Evolutionary conservation across 2,329 filamentous ascomycete genomes (phyloP), one percentile per base, ranked within the genome.

Genomic region (Pyricularia grisea): DNA sequence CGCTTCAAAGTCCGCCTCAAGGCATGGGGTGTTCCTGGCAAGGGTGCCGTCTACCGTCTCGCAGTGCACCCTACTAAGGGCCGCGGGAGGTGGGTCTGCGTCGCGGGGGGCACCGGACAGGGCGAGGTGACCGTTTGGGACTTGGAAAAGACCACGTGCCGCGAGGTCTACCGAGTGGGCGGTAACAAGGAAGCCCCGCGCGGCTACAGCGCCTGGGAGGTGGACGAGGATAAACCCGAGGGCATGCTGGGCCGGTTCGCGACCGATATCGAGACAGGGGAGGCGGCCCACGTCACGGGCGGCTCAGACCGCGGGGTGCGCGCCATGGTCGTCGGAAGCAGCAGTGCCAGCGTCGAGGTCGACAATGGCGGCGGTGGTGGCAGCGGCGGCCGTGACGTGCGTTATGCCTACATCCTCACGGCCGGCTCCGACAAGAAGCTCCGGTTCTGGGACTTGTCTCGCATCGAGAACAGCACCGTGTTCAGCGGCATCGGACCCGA

Each of bases 111-210:
- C 10, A 96, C 92, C 9, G 91, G 89, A 4, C 89, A 92, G 71
- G 93, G 93, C 20, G 95, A 99, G 76, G 88, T 99, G 36, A 96
- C 93, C 0, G 91, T 97, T 0, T 99, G 95, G 95, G 95, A 98
- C 75, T 83, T 98, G 20, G 94, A 98, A 76, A 96, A 94, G 79
- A 88, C 89, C 9, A 86, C 91, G 65, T 99, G 95, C 75, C 88
- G 92, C 70, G 94, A 98, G 77, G 90, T 97, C 0, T 97, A 97
- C 77, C 89, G 93, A 80, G 90, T 77, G 77, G 85, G 88, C 1
- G 86, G 87, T 12, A 83, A 81, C 67, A 86, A 88, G 79, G 85
- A 90, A 70, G 81, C 80, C 0, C 80, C 85, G 0, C 90, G 88
- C 74, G 86, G 85, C 28, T 96, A 96, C 76, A 90, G 94, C 65